Evolutionary conservation across 2,329 filamentous ascomycete genomes (phyloP).

Genomic region (Penicillium sp.): DNA sequence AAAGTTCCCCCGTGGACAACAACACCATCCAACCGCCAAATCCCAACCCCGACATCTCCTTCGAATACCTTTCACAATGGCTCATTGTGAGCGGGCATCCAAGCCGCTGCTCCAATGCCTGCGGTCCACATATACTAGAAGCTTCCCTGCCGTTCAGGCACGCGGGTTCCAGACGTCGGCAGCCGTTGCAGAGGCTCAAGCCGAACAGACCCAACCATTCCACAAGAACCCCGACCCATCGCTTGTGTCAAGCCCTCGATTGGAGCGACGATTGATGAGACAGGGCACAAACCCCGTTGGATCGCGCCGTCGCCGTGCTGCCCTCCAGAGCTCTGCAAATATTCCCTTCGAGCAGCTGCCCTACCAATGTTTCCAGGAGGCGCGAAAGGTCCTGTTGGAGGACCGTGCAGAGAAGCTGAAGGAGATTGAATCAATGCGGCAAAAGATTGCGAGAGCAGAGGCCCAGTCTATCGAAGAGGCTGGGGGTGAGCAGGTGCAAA

Average conservation of each 20-base stretch:
- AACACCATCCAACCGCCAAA: slow-evolving; percentile 20
- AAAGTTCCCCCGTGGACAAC: slow-evolving; percentile 39
- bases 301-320: slow-evolving; percentile 78
- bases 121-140: slow-evolving; percentile 37
- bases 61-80: slow-evolving; percentile 32
- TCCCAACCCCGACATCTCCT: slow-evolving; percentile 19
- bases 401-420: slow-evolving; percentile 81
- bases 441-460: slow-evolving; percentile 68
- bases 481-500: slow-evolving; percentile 66
- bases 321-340: slow-evolving; percentile 63
- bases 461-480: slow-evolving; percentile 58
- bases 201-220: slow-evolving; percentile 43
- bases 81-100: slow-evolving; percentile 46
- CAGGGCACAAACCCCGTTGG: slow-evolving; percentile 73
- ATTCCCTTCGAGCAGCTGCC: slow-evolving; percentile 91
- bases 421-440: slow-evolving; percentile 67
- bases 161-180: slow-evolving; percentile 54
- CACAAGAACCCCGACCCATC: slow-evolving; percentile 60
- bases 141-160: slow-evolving; percentile 37
- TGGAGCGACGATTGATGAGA: slow-evolving; percentile 69
- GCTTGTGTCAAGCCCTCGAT: slow-evolving; percentile 63
- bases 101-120: slow-evolving; percentile 47
- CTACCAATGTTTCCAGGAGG: slow-evolving; percentile 98
- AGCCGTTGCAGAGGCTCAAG: slow-evolving; percentile 47
- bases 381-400: slow-evolving; percentile 74